These are phyloP conservation scores for Metschnikowia orientalis DNA, from an alignment of 805 yeast species.

Conservation along the genomic window DNA sequence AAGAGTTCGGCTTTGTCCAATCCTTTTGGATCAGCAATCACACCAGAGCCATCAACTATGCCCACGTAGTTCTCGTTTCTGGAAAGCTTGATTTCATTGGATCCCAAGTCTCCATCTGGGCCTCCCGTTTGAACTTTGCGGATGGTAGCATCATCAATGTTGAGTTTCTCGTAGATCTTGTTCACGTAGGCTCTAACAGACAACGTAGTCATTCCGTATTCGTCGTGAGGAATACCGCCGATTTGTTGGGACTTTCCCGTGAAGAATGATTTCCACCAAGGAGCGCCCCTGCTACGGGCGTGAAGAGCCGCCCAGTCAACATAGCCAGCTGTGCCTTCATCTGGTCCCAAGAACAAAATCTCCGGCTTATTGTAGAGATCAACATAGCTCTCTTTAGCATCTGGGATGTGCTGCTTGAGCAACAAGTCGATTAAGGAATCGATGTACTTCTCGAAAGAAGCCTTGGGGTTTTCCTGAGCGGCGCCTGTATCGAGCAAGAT, in stretches of 20 bases:
- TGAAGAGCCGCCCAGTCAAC: slow-evolving; percentile 98
- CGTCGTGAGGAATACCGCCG: slow-evolving; percentile 98
- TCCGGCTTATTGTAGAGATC: slow-evolving; percentile 82
- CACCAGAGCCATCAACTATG: slow-evolving; percentile 94
- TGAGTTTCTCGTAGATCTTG: slow-evolving; percentile 76
- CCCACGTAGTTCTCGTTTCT: slow-evolving; percentile 80
- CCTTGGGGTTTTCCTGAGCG: slow-evolving; percentile 74
- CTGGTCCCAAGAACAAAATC: slow-evolving; percentile 97
- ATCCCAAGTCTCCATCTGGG: slow-evolving; percentile 97
- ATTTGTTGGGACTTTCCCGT: slow-evolving; percentile 89
- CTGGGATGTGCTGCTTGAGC: slow-evolving; percentile 65
- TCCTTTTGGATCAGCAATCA: slow-evolving; percentile 86
- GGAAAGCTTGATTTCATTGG: slow-evolving; percentile 88
- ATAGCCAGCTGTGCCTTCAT: slow-evolving; percentile 93
- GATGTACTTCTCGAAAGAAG: slow-evolving; percentile 87
- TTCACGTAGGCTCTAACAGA: slow-evolving; percentile 90
- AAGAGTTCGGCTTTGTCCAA: slow-evolving; percentile 73
- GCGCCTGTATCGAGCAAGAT: slow-evolving; percentile 74
- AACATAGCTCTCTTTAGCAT: slow-evolving; percentile 76
- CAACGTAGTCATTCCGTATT: slow-evolving; percentile 94
- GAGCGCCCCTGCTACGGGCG: slow-evolving; percentile 87
- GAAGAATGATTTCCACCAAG: slow-evolving; percentile 98
- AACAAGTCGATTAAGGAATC: slow-evolving; percentile 86
- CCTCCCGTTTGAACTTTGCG: slow-evolving; percentile 96
- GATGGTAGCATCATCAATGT: slow-evolving; percentile 54